phyloP scores from a whole-genome alignment of 2,329 filamentous ascomycete species.

The Cladosporium oxysporum region DNA sequence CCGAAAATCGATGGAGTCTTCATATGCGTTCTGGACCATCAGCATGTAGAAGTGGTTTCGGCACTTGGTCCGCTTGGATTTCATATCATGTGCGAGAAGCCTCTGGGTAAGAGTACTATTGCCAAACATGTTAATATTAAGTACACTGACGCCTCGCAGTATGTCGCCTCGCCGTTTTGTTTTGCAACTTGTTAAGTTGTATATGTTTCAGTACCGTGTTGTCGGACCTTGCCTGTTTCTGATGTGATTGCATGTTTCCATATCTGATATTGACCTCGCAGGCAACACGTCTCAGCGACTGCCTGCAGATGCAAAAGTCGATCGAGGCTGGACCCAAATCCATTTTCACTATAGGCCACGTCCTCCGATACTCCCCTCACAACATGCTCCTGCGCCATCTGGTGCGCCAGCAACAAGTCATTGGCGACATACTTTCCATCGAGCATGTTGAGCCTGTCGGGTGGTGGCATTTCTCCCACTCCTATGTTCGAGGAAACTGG shows the following conservation, averaged over 20 bases:
- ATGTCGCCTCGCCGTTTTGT: background rate
- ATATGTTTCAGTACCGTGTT: background rate
- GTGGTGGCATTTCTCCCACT: slow-evolving; percentile 94
- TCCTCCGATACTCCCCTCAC: slow-evolving; percentile 88
- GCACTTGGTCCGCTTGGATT: slow-evolving; percentile 68
- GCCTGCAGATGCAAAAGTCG: slow-evolving; percentile 62
- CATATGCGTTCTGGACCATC: slow-evolving; percentile 80
- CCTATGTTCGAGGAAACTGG: slow-evolving; percentile 93
- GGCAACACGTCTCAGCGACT: slow-evolving; percentile 76
- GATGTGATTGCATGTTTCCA: background rate
- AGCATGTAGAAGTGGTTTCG: slow-evolving; percentile 78
- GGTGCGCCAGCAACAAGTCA: slow-evolving; percentile 69
- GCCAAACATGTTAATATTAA: background rate
- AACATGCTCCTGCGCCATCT: slow-evolving; percentile 82
- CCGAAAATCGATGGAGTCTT: slow-evolving; percentile 59
- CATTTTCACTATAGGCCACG: slow-evolving; percentile 90
- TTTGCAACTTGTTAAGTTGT: background rate
- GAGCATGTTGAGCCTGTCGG: slow-evolving; percentile 94
- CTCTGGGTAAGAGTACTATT: slow-evolving; percentile 50
- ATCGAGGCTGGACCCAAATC: slow-evolving; percentile 33
- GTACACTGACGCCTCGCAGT: background rate
- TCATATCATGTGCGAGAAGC: slow-evolving; percentile 95
- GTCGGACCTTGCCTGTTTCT: background rate
- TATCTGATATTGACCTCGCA: background rate
- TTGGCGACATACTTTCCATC: slow-evolving; percentile 82